phyloP scores from a whole-genome alignment of 2,329 filamentous ascomycete genomes.

The Cordyceps tenuipes region DNA sequence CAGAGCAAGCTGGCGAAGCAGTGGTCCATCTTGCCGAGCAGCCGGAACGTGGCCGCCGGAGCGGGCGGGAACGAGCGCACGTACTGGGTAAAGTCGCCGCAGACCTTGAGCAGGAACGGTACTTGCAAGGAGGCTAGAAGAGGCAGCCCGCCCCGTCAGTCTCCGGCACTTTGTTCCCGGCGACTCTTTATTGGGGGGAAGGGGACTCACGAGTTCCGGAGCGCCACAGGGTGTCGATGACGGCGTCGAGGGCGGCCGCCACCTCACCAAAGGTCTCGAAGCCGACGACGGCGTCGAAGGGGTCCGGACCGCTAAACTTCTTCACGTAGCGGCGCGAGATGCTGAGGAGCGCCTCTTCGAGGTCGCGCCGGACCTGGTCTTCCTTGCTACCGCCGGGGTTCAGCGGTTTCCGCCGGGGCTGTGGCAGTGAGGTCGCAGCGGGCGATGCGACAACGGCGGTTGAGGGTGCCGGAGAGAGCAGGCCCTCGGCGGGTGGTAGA shows the following conservation, averaged over 20 bases:
- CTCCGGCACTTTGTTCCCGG: not conserved
- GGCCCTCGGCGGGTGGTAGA: conserved; percentile 29
- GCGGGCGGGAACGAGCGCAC: conserved; percentile 58
- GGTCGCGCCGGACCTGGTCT: conserved; percentile 49
- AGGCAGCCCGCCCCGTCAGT: not conserved
- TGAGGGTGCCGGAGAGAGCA: conserved; percentile 49
- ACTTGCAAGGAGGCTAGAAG: conserved; percentile 65
- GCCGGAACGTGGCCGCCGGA: conserved; percentile 57
- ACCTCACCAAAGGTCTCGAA: conserved; percentile 59
- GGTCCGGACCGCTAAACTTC: conserved; percentile 41
- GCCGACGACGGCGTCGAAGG: conserved; percentile 40
- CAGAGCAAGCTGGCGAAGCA: conserved; percentile 70
- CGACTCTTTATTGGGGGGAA: not conserved
- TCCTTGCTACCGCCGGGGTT: conserved; percentile 51
- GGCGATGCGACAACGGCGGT: conserved; percentile 30
- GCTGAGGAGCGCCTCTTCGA: conserved; percentile 43
- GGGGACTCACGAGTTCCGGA: conserved; percentile 67
- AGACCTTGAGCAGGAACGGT: conserved; percentile 73
- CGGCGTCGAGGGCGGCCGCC: conserved; percentile 61
- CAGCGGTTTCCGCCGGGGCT: conserved; percentile 44
- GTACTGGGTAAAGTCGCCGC: conserved; percentile 63
- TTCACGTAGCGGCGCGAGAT: conserved; percentile 53
- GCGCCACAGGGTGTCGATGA: conserved; percentile 79
- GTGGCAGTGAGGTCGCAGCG: conserved; percentile 38
- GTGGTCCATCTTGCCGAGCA: conserved; percentile 72